Percentiles rank a stretch among this genome's conserved stretches.
Conservation (phyloP, 208 protist species). For the Crithidia sp. region DNA sequence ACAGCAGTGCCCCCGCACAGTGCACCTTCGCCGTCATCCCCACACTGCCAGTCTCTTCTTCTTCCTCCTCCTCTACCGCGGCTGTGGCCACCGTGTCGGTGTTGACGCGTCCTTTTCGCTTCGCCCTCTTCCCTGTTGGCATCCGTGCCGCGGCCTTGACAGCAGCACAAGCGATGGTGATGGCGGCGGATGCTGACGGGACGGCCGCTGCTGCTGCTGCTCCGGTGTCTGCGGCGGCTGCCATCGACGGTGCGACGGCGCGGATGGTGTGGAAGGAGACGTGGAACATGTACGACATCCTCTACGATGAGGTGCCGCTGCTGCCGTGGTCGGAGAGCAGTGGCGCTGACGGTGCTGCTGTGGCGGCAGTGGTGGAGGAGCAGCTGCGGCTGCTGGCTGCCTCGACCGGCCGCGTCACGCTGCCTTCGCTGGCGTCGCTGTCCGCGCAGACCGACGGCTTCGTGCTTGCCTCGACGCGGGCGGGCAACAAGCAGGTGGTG, state of each 20-base stretch:
- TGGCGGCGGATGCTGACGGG: not conserved
- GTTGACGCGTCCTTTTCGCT: conserved; percentile 38
- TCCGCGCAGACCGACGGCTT: conserved; percentile 26
- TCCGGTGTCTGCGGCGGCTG: not conserved
- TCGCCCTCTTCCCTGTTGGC: conserved; percentile 67
- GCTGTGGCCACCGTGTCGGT: not conserved
- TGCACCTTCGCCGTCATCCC: conserved; percentile 11
- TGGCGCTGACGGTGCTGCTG: not conserved
- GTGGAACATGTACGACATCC: conserved; percentile 89
- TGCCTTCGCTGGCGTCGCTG: conserved; percentile 19
- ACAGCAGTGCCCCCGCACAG: conserved; percentile 43
- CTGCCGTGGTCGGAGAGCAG: conserved; percentile 39
- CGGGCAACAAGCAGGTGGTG: conserved; percentile 38
- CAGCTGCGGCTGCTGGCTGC: conserved; percentile 7
- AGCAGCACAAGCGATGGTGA: conserved; percentile 4
- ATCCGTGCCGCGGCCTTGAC: conserved; percentile 37
- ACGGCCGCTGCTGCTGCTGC: not conserved
- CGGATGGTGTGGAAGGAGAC: conserved; percentile 78
- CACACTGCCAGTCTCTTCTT: not conserved
- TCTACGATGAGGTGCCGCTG: conserved; percentile 77
- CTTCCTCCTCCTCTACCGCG: not conserved
- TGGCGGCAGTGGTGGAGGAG: conserved; percentile 15
- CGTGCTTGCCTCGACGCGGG: conserved; percentile 29
- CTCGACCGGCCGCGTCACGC: not conserved
- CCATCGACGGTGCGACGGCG: conserved; percentile 9